Evolutionary conservation across 108 stramenopile species (phyloP).

Genomic region (Aurantiochytrium sp.): DNA sequence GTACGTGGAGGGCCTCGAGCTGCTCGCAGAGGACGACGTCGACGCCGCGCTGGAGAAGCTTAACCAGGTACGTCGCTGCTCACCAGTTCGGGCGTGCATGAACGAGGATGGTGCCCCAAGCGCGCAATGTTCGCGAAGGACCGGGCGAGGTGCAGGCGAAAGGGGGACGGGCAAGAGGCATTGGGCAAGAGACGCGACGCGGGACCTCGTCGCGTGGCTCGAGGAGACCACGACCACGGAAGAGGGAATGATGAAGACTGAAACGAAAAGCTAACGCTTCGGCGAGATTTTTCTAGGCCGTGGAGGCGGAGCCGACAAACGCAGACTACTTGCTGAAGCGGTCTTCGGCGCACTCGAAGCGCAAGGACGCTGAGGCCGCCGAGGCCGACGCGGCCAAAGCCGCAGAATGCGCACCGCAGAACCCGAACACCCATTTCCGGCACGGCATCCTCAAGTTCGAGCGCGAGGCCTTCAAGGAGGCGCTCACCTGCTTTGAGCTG

Average conservation of each 20-base stretch:
- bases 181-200: neutral
- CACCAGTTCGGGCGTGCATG: neutral
- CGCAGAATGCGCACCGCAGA: neutral
- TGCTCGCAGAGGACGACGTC: neutral
- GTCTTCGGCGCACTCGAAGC: neutral
- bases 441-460: neutral
- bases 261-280: neutral
- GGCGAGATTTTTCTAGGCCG: neutral
- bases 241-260: no score
- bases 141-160: no score
- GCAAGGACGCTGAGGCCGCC: neutral
- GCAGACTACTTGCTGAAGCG: neutral
- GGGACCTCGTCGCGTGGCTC: no score
- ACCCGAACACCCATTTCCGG: neutral
- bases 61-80: neutral
- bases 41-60: neutral
- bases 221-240: no score
- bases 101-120: neutral
- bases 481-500: neutral
- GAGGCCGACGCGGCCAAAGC: neutral
- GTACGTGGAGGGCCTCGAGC: neutral
- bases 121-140: no score
- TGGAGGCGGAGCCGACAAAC: neutral
- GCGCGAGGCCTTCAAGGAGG: neutral
- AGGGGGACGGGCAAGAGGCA: neutral